Base-by-base conservation (phyloP, 1,284 basidiomycete genomes). In the Cryptococcus floricola region DNA sequence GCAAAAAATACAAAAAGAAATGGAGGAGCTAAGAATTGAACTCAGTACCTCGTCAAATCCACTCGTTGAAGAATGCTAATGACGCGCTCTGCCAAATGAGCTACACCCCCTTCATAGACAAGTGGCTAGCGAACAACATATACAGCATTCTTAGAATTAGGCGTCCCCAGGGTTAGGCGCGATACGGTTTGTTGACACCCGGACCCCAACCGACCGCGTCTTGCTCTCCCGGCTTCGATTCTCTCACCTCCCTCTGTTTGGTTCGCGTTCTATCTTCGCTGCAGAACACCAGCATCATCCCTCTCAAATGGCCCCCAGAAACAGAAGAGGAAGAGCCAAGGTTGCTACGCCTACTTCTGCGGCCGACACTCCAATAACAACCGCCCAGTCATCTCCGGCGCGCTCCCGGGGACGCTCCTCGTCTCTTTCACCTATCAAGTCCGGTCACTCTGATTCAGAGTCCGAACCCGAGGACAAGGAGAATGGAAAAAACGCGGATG, bases 401-500 rank as follows among this genome's bases (percentile, higher is more conserved):
- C 19, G 37, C 31, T 50, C 48, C 1, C 25, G 48, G 5, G 38
- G 10, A 28, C 50, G 48, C 10, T 59, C 57, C 43, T 56, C 53
- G 6, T 56, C 53, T 14, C 54, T 59, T 5, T 59, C 57, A 5
- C 57, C 57, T 16, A 48, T 50, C 50, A 59, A 56, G 31, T 56
- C 53, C 1, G 13, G 50, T 9, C 25, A 57, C 7, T 52, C 52
- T n/a, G 48, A 45, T 1, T 52, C 5, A 2, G 57, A 48, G 2
- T 50, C 48, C 1, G 53, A 53, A 12, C 48, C 39, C 0, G 44
- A 58, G 4, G 54, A 53, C 10, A 53, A 37, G 7, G 51, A 19
- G 18, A 34, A 43, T 18, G 56, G 34, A 4, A 34, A 25, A 14
- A 42, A 43, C 18, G 51, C 47, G 1, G 50, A 43, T 9, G 38